Base-by-base conservation (phyloP, 306 rosid species). In the Delonix regia region DNA sequence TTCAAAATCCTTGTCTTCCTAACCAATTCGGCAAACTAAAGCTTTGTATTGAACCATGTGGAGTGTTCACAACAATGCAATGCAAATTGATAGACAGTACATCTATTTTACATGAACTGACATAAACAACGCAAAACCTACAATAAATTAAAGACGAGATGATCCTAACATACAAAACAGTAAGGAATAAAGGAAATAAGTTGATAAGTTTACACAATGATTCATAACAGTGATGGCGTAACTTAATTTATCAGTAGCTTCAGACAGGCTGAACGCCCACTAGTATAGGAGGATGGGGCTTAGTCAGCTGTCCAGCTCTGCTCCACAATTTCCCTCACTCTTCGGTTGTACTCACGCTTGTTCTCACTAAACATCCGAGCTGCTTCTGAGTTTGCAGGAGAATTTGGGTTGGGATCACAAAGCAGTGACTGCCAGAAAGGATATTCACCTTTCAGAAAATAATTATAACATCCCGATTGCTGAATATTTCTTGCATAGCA, bases 261-360 rank as follows among this genome's bases (percentile, higher is more conserved):
- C 52, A 53, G 62, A 62, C 80, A 78, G 52, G 47, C 71, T 36
- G 64, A n/a, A 13, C 72, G 79, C 77, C 19, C 38, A 30, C 11
- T 22, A 44, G 68, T 42, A 41, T 55, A 60, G 16, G 12, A 51
- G n/a, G 73, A 27, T 27, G 47, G 33, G 62, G 33, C 61, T 78
- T 86, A 88, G 77, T 91, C 97, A 13, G 97, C 97, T 24, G 97
- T 91, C 97, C 97, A 91, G 71, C 97, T 91, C 87, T 91, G 97
- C 85, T 91, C 97, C 80, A 91, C 97, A 19, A 91, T 88, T 73
- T 91, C 97, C 53, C 94, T 82, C 67, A 91, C 94, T 88, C 97
- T 88, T 19, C 94, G 82, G 41, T 91, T 91, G 97, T 91, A 91
- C 77, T 91, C 97, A 0, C 97, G 92, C 82, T 91, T 91, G 87